phyloP scores from a whole-genome alignment of 2,329 filamentous ascomycete species.

The Coleophoma crateriformis region DNA sequence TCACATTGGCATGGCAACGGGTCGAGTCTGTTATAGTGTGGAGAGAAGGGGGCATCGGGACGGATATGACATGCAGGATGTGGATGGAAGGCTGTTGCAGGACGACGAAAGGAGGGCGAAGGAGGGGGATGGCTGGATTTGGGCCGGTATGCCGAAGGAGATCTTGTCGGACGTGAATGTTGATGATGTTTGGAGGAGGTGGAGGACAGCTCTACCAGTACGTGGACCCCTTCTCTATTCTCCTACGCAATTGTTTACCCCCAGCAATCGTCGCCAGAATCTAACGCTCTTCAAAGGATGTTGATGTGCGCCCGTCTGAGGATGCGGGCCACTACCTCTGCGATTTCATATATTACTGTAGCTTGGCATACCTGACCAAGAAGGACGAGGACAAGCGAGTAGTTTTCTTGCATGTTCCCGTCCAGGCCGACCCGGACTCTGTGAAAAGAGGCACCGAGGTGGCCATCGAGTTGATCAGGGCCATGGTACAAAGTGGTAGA shows the following conservation, averaged over 20 bases:
- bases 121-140: conserved; percentile 43
- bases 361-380: conserved; percentile 51
- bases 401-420: conserved; percentile 69
- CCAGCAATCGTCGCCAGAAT: background rate
- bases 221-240: conserved; percentile 15
- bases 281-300: conserved; percentile 23
- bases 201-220: conserved; percentile 47
- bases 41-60: conserved; percentile 68
- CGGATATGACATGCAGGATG: conserved; percentile 65
- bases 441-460: conserved; percentile 46
- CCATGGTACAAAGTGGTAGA: conserved; percentile 41
- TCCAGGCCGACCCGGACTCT: conserved; percentile 43
- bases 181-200: conserved; percentile 48
- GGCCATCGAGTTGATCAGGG: conserved; percentile 47
- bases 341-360: conserved; percentile 74
- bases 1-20: conserved; percentile 76
- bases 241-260: background rate
- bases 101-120: conserved; percentile 37
- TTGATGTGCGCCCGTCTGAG: conserved; percentile 54
- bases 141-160: conserved; percentile 48
- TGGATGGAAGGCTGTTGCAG: conserved; percentile 54
- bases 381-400: conserved; percentile 43
- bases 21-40: conserved; percentile 59
- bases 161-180: conserved; percentile 52
- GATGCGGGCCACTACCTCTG: conserved; percentile 71